Evolutionary conservation across 1,284 basidiomycete species (phyloP), one percentile per base, ranked within the genome.

Genomic region (Mixia osmundae): DNA sequence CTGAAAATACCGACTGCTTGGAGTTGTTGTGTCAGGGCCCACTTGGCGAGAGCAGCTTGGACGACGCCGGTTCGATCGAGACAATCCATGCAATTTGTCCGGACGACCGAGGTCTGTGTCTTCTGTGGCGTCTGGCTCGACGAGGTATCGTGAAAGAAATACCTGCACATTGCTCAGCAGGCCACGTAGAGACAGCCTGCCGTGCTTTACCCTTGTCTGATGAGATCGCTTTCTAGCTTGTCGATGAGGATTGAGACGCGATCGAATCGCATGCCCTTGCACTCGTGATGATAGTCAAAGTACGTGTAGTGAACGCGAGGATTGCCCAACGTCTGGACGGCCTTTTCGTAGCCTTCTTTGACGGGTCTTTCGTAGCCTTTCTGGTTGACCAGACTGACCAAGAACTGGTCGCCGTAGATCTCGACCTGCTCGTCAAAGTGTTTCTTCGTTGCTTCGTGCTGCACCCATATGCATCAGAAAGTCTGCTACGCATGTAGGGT

Each of bases 231-330:
- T 44, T 76, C 63, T 25, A 95, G 58, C 37, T 67, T 65, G 40
- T 82, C 76, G 27, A 94, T 66, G 27, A 99, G 66, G 12, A 80
- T 57, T 44, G 70, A 71, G 46, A 99, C 80, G 33, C 82, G 69
- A 53, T 97, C 82, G 69, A 85, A 99, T 39, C 80, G 73, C 75
- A 97, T 80, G 26, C 78, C 69, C 54, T 73, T 79, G 65, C 89
- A 95, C 57, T 95, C 85, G 48, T 71, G 73, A 58, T 95, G 89
- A 63, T 97, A 99, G 57, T 99, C 91, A 54, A 91, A 99, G 63
- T 95, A 94, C 44, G 78, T 66, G 54, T 99, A 99, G 51, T 72
- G 72, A 35, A 83, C 72, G 38, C 57, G 53, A 22, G 49, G 42
- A 16, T 54, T 50, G 9, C 44, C 47, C 18, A 52, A 45, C 7